phyloP scores from a whole-genome alignment of 2,329 filamentous ascomycete species.

The Sporothrix globosa region DNA sequence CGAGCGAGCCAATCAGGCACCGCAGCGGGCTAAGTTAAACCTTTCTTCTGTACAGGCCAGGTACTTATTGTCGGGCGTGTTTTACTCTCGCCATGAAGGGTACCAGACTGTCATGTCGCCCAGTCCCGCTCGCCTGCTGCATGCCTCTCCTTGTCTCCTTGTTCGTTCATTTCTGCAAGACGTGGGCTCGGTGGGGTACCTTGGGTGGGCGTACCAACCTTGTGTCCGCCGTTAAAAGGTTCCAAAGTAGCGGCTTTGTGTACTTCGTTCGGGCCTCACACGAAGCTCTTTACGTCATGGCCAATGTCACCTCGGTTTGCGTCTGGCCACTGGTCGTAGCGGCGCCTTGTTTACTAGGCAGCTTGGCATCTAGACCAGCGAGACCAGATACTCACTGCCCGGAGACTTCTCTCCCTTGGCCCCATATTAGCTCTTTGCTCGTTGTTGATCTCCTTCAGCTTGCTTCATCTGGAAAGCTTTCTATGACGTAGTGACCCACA shows the following conservation, averaged over 20 bases:
- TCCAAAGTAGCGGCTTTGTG: neutral
- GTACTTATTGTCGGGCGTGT: neutral
- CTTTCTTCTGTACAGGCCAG: neutral
- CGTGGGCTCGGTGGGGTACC: neutral
- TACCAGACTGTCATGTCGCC: neutral
- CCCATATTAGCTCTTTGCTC: conserved; percentile 12
- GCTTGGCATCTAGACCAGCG: neutral
- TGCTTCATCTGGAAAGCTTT: neutral
- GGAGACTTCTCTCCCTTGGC: conserved; percentile 14
- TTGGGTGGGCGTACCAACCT: neutral
- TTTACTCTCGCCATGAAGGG: neutral
- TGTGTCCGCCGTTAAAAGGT: neutral
- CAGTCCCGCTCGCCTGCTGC: neutral
- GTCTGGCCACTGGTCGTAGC: neutral
- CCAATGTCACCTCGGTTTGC: neutral
- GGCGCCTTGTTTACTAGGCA: neutral
- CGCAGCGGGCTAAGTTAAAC: neutral
- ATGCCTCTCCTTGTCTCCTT: no score
- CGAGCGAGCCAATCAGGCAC: neutral
- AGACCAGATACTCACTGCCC: neutral
- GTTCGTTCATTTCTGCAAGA: neutral
- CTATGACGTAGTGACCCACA: conserved; percentile 14
- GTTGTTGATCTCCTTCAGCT: neutral
- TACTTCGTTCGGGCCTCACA: neutral
- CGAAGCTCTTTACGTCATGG: conserved; percentile 13